Percentiles rank a stretch among this genome's conserved stretches.
These are phyloP conservation scores for Crinitomyces ghanaensis DNA, from an alignment of 805 yeast species.

Conservation along the genomic window DNA sequence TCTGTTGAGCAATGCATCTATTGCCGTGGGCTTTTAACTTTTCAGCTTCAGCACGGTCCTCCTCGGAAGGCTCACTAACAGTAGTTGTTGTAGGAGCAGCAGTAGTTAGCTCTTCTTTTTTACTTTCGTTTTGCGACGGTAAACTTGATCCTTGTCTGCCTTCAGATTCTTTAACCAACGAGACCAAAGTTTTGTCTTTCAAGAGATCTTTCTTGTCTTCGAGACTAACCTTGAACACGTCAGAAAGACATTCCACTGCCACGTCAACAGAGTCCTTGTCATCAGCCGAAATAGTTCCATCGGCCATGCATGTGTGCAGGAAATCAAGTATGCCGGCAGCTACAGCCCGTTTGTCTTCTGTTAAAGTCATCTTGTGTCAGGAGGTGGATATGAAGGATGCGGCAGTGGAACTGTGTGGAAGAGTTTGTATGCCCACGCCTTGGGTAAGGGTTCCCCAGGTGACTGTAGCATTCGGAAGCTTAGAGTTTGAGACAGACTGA, in stretches of 20 bases:
- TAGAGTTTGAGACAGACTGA: too few relatives aligned
- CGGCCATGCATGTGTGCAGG: constrained; percentile 45
- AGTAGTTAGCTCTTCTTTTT: too few relatives aligned
- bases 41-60: constrained; percentile 68
- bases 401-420: too few relatives aligned
- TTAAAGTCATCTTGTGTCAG: constrained; percentile 1
- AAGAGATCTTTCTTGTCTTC: constrained; percentile 25
- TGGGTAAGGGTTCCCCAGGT: too few relatives aligned
- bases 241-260: constrained; percentile 85
- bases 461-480: too few relatives aligned
- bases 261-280: constrained; percentile 83
- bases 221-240: constrained; percentile 62
- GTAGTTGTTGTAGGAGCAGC: constrained; percentile 11
- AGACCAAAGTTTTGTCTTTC: constrained; percentile 34
- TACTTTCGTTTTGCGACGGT: constrained; percentile 1
- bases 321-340: constrained; percentile 69
- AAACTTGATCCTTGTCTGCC: constrained; percentile 10
- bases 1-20: constrained; percentile 68
- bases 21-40: constrained; percentile 78
- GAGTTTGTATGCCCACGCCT: neutral
- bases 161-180: constrained; percentile 32
- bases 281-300: constrained; percentile 62
- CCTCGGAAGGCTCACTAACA: constrained; percentile 20
- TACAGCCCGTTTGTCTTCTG: constrained; percentile 20
- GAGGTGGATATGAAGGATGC: constrained; percentile 3